Conservation (phyloP, 2,329 filamentous ascomycete genomes). For the Pseudogymnoascus sp. region DNA sequence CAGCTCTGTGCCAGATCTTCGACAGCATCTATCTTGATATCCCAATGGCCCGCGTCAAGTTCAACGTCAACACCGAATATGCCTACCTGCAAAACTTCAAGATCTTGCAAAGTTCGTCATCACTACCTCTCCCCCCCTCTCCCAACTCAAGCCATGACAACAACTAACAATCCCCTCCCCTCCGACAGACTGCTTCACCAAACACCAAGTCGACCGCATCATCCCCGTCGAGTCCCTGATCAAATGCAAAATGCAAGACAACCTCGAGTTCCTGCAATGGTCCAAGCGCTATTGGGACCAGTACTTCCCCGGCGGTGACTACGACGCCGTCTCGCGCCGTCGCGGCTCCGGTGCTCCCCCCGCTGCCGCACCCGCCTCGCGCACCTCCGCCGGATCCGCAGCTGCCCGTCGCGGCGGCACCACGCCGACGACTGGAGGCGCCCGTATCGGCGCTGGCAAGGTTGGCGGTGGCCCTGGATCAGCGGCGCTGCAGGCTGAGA, state of each 20-base stretch:
- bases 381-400: constrained; percentile 38
- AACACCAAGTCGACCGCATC: constrained; percentile 82
- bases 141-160: background rate
- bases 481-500: constrained; percentile 76
- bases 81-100: constrained; percentile 99
- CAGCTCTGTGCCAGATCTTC: constrained; percentile 93
- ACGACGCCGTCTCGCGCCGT: constrained; percentile 80
- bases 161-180: constrained; percentile 14
- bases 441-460: constrained; percentile 40
- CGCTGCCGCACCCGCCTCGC: constrained; percentile 42
- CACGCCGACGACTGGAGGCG: constrained; percentile 37
- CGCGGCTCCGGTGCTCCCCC: constrained; percentile 65
- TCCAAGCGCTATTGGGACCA: constrained; percentile 96
- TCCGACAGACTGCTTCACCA: constrained; percentile 67
- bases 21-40: constrained; percentile 97
- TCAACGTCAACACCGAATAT: constrained; percentile 96
- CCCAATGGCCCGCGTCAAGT: constrained; percentile 93
- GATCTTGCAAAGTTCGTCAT: constrained; percentile 72
- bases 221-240: constrained; percentile 83
- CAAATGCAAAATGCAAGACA: constrained; percentile 99
- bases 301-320: constrained; percentile 94
- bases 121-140: constrained; percentile 14
- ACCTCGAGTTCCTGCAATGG: constrained; percentile 98
- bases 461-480: constrained; percentile 50
- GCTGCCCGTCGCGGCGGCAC: constrained; percentile 40